phyloP scores from a whole-genome alignment of 257 asterid species.

The Solanum arcanum region DNA sequence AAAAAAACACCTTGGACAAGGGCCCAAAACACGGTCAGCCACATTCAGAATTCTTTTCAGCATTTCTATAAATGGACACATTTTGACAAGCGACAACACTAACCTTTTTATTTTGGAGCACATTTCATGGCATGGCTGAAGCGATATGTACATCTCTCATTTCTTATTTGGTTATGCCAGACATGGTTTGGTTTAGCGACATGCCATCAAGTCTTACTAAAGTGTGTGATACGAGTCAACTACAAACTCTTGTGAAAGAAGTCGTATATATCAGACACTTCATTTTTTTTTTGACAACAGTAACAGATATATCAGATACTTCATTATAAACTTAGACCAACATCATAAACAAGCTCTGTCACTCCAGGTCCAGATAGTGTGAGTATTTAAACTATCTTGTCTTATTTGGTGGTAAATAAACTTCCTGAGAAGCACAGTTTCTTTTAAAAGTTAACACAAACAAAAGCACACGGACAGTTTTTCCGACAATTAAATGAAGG shows the following conservation, averaged over 20 bases:
- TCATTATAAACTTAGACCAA: not conserved
- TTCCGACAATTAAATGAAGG: not conserved
- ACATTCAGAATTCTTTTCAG: not conserved
- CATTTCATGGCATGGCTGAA: not conserved
- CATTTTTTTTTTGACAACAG: no score
- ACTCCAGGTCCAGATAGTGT: not conserved
- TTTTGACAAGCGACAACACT: not conserved
- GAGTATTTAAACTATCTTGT: not conserved
- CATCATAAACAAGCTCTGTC: not conserved
- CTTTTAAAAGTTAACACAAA: not conserved
- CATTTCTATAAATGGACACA: not conserved
- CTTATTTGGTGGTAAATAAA: not conserved
- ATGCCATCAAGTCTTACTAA: not conserved
- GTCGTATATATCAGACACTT: not conserved
- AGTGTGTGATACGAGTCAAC: not conserved
- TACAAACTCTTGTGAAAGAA: not conserved
- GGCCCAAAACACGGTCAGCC: not conserved
- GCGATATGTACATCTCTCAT: not conserved
- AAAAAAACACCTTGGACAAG: not conserved
- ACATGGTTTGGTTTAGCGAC: not conserved
- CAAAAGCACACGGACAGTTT: not conserved
- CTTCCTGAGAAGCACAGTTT: not conserved
- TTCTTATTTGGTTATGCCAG: not conserved
- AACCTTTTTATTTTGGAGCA: not conserved
- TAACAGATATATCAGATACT: not conserved